Evolutionary conservation across 306 rosid genomes (phyloP), one percentile per base, ranked within the genome.

Genomic region (Benincasa hispida): DNA sequence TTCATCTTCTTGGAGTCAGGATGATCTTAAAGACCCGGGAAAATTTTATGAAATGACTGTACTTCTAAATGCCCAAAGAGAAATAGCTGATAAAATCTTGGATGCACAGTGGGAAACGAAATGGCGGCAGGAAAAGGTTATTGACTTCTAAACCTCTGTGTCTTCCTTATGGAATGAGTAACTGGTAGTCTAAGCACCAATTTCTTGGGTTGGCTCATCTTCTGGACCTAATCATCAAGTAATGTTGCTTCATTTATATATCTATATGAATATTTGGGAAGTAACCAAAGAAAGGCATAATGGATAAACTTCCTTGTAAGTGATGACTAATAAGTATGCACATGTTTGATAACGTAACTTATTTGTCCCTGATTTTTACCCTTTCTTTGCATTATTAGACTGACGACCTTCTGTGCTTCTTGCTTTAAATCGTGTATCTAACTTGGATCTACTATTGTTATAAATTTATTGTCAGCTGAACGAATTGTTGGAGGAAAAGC

Each of bases 41-140:
- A 94, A 90, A 54, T 84, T 92, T 62, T 82, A 88, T 72, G 99
- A 94, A 83, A 94, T 94, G 97, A 90, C 94, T 22, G 80, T 94
- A 77, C 99, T 94, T 88, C 92, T 92, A 65, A 94, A 92, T 72
- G 99, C 96, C 58, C 99, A 94, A 83, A 87, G 95, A 87, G 97
- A 94, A 84, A 85, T 94, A 27, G 87, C 92, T 72, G 96, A 91
- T 82, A 89, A 94, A 84, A 87, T 94, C 75, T 83, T 90, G 90
- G 95, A 94, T 80, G 82, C 92, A n/a, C 96, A 88, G 74, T 92
- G 96, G 99, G 93, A 90, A 84, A 85, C 90, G 57, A 83, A 88
- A 83, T 92, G 99, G 99, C 96, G 92, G 30, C 91, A 94, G 82
- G 96, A 88, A 76, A 92, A 88, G 99, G 97, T 93, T 77, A 57